A percentile compares a stretch with the other conserved stretches of the same genome.
Evolutionary conservation across 163 green algal genomes (phyloP).

Genomic region (Trebouxiophyceae sp.): DNA sequence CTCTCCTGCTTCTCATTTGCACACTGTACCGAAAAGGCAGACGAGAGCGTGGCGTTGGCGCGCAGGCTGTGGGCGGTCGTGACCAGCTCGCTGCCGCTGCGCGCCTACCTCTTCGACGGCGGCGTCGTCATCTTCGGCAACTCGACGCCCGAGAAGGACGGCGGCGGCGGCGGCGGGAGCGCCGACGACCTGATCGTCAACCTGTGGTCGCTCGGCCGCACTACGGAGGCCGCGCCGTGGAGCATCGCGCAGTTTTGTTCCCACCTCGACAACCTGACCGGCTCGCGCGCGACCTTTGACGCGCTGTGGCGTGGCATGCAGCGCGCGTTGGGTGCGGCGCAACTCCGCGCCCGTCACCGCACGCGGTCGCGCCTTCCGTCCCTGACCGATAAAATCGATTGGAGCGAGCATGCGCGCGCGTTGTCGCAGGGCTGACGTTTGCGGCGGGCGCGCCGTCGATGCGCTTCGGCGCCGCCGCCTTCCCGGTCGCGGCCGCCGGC

Average conservation of each 20-base stretch:
- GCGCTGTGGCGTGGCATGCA: slow-evolving; percentile 35
- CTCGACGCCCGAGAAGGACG: background rate
- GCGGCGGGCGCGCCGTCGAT: slow-evolving; percentile 28
- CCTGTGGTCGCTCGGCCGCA: slow-evolving; percentile 23
- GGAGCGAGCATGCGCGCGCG: too few species aligned
- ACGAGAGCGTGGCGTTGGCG: too few species aligned
- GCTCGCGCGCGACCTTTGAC: slow-evolving; percentile 17
- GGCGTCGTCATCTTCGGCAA: slow-evolving; percentile 43
- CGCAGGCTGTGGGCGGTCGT: slow-evolving; percentile 36
- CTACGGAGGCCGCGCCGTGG: slow-evolving; percentile 33
- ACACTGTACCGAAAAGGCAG: too few species aligned
- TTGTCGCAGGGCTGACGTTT: slow-evolving; percentile 15
- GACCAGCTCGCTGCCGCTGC: slow-evolving; percentile 19
- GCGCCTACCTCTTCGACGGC: slow-evolving; percentile 44
- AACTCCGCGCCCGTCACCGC: too few species aligned
- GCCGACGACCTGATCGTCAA: slow-evolving; percentile 49
- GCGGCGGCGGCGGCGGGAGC: too few species aligned
- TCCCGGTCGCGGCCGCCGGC: slow-evolving; percentile 18
- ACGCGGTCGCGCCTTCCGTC: too few species aligned
- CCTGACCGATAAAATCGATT: too few species aligned
- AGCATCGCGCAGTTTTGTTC: slow-evolving; percentile 33
- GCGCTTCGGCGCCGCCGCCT: slow-evolving; percentile 3
- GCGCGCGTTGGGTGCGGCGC: slow-evolving; percentile 15
- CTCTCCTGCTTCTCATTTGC: background rate
- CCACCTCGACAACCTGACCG: slow-evolving; percentile 31